These are phyloP conservation scores for Sorghum bicolor DNA, from an alignment of 176 grass and related monocot genomes.

Conservation along the genomic window DNA sequence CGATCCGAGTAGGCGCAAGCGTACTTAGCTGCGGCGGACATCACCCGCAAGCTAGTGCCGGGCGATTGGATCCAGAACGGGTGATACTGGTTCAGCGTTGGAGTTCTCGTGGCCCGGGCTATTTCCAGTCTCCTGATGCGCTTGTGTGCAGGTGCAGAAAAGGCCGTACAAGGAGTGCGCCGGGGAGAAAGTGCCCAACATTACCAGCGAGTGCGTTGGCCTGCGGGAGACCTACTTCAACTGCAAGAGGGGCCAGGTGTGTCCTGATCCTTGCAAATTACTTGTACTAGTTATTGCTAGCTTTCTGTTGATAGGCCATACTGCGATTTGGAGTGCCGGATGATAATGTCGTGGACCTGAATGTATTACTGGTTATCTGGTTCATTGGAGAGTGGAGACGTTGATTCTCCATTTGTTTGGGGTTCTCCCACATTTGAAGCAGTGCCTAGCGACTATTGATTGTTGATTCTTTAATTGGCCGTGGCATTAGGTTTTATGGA, in stretches of 20 bases:
- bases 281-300: not conserved
- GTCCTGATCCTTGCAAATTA: slow-evolving; percentile 2
- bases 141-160: slow-evolving; percentile 63
- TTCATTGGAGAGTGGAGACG: not conserved
- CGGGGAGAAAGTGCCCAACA: slow-evolving; percentile 88
- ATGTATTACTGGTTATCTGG: not conserved
- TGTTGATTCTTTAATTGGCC: not conserved
- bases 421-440: not conserved
- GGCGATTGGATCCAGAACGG: not conserved
- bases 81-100: not conserved
- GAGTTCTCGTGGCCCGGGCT: not conserved
- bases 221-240: slow-evolving; percentile 98
- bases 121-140: slow-evolving; percentile 3
- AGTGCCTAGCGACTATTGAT: not conserved
- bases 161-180: slow-evolving; percentile 88
- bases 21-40: not conserved
- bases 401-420: not conserved
- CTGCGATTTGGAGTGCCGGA: not conserved
- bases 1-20: not conserved
- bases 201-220: slow-evolving; percentile 86
- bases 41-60: not conserved
- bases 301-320: not conserved
- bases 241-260: slow-evolving; percentile 96
- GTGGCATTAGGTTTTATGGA: not conserved
- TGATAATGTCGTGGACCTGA: not conserved